These are phyloP conservation scores for Globisporangium ultimum DNA, from an alignment of 352 stramenopile species.

Conservation along the genomic window DNA sequence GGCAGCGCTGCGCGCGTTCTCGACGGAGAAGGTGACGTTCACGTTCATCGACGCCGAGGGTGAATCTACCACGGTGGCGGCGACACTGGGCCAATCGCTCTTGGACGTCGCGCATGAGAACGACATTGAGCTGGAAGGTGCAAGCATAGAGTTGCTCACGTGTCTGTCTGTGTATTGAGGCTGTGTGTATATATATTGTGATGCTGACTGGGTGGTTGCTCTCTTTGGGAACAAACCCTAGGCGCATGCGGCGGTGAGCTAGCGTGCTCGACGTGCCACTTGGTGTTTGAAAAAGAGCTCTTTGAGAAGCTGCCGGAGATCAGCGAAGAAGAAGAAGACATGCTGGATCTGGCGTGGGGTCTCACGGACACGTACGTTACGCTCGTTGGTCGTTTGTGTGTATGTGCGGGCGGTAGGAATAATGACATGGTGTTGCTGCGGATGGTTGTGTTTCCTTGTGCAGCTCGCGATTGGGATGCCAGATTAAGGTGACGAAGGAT, in stretches of 20 bases:
- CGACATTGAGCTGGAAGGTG: slow-evolving; percentile 90
- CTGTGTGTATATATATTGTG: background rate
- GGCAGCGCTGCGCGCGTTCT: slow-evolving; percentile 28
- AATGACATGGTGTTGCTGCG: no score
- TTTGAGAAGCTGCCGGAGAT: slow-evolving; percentile 87
- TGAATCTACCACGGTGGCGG: slow-evolving; percentile 61
- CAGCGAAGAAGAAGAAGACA: slow-evolving; percentile 94
- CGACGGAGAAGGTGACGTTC: slow-evolving; percentile 58
- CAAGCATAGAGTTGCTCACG: no score
- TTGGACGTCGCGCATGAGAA: slow-evolving; percentile 92
- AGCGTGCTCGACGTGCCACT: slow-evolving; percentile 93
- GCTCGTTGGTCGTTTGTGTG: background rate
- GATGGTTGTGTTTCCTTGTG: no score
- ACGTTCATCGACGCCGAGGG: slow-evolving; percentile 84
- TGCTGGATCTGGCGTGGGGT: slow-evolving; percentile 93
- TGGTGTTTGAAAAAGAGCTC: slow-evolving; percentile 89
- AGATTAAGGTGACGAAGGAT: slow-evolving; percentile 87
- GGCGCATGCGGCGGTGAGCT: slow-evolving; percentile 91
- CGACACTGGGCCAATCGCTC: slow-evolving; percentile 70
- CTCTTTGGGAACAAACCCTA: background rate
- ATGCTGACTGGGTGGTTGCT: background rate
- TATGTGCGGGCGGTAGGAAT: no score
- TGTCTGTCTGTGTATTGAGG: background rate
- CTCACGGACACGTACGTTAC: slow-evolving; percentile 89
- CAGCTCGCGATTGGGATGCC: slow-evolving; percentile 84